Percentiles rank a stretch among this genome's conserved stretches.
These are phyloP conservation scores for Lentithecium fluviatile DNA, from an alignment of 495 filamentous ascomycete genomes.

Conservation along the genomic window DNA sequence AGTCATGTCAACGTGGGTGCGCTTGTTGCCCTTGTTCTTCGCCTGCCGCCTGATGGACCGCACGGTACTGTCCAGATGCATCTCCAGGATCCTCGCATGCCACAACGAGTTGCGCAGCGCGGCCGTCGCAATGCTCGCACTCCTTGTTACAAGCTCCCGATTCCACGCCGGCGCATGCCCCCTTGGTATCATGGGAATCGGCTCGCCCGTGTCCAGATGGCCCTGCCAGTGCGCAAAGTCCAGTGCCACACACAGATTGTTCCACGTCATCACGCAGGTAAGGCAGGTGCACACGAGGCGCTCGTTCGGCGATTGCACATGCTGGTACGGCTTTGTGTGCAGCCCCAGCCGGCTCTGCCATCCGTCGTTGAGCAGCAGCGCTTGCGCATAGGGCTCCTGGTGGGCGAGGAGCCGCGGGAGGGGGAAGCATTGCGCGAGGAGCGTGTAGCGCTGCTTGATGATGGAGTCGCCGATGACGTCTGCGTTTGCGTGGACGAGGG, in stretches of 20 bases:
- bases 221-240: conserved; percentile 57
- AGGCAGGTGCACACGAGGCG: conserved; percentile 52
- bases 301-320: conserved; percentile 47
- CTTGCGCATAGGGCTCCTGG: conserved; percentile 43
- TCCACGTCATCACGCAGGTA: conserved; percentile 55
- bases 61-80: conserved; percentile 51
- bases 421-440: conserved; percentile 51
- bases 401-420: conserved; percentile 47
- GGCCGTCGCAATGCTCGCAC: conserved; percentile 46
- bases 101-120: conserved; percentile 48
- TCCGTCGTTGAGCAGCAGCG: conserved; percentile 41
- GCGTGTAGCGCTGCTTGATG: conserved; percentile 47
- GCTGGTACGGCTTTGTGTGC: conserved; percentile 50
- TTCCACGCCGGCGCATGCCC: conserved; percentile 52
- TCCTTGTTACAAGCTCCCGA: conserved; percentile 40
- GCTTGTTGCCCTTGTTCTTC: conserved; percentile 49
- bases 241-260: conserved; percentile 50
- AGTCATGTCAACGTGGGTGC: conserved; percentile 51
- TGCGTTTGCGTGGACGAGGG: conserved; percentile 47
- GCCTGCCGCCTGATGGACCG: conserved; percentile 52
- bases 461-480: conserved; percentile 44
- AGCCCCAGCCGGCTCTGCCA: conserved; percentile 43
- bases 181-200: conserved; percentile 51
- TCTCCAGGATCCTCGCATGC: conserved; percentile 52
- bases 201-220: conserved; percentile 50